A percentile compares a stretch with the other conserved stretches of the same genome.
phyloP scores from a whole-genome alignment of 2,329 filamentous ascomycete genomes.

The Bipolaris gigantea region DNA sequence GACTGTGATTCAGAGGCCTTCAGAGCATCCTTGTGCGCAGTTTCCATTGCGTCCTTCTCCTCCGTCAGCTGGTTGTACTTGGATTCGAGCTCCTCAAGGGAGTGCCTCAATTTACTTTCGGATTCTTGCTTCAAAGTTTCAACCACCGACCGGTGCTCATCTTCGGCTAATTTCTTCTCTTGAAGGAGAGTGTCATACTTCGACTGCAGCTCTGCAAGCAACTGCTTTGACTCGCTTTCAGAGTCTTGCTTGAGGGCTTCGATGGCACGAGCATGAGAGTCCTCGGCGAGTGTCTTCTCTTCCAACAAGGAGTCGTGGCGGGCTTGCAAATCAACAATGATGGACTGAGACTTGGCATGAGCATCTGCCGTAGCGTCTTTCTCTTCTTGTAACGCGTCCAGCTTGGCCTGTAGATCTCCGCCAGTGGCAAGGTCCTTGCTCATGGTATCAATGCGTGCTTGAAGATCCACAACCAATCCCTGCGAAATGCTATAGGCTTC shows the following conservation, averaged over 20 bases:
- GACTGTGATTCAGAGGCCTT: slow-evolving; percentile 29
- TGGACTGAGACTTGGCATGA: slow-evolving; percentile 27
- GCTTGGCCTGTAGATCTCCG: slow-evolving; percentile 16
- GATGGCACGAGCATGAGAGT: slow-evolving; percentile 33
- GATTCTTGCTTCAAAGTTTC: slow-evolving; percentile 34
- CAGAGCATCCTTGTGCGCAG: slow-evolving; percentile 29
- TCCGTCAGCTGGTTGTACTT: slow-evolving; percentile 26
- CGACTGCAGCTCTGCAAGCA: slow-evolving; percentile 32
- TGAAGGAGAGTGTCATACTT: slow-evolving; percentile 33
- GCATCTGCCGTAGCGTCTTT: slow-evolving; percentile 26
- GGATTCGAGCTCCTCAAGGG: slow-evolving; percentile 11
- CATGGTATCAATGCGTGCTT: slow-evolving; percentile 27
- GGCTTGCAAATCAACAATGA: slow-evolving; percentile 36
- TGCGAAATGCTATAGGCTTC: slow-evolving; percentile 29
- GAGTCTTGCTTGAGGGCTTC: slow-evolving; percentile 38
- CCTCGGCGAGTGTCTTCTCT: slow-evolving; percentile 36
- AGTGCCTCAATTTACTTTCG: slow-evolving; percentile 21
- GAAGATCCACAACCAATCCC: slow-evolving; percentile 25
- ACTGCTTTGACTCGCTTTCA: slow-evolving; percentile 30
- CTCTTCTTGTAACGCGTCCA: slow-evolving; percentile 23
- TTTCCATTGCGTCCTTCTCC: slow-evolving; percentile 33
- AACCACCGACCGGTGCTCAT: slow-evolving; percentile 28
- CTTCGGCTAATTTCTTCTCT: slow-evolving; percentile 33
- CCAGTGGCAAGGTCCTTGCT: slow-evolving; percentile 12
- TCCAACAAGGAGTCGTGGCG: slow-evolving; percentile 33